Evolutionary conservation across 2,329 filamentous ascomycete genomes (phyloP), one percentile per base, ranked within the genome.

Genomic region (Cyclaneusma minus): DNA sequence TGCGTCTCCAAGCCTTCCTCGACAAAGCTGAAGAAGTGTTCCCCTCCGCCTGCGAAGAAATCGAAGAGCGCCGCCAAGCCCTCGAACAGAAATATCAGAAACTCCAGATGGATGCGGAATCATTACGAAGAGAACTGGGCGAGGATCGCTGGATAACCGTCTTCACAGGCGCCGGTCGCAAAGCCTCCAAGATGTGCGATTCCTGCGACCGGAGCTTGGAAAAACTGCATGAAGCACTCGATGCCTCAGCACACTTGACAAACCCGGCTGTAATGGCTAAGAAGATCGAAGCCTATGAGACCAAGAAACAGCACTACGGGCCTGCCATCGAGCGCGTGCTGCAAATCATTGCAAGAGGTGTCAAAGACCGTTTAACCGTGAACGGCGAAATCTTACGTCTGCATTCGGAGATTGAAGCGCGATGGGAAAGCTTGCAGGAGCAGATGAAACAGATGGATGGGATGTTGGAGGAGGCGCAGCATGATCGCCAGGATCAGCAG

Each of bases 101-200:
- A 47, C 66, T 98, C 3, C 81, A 94, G 49, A 72, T 73, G 34
- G 89, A 98, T 47, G 85, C 87, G 7, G 85, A 95, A 44, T 79
- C 80, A 2, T 53, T 98, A 24, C 68, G 85, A 35, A 79, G 84
- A 47, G 89, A 98, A 48, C 60, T 98, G 4, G 84, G 84, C 15
- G 89, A 98, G 48, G 89, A 98, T 45, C 75, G 84, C 30, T 98
- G 89, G 89, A 75, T 98, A 22, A 65, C 91, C 28, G 85, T 95
- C 18, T 98, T 98, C 56, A 72, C 87, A 30, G 87, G 89, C 37
- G 89, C 89, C 10, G 85, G 84, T 9, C 68, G 78, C 30, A 84
- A 94, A 51, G 87, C 89, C 4, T 72, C 89, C 39, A 93, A 93
- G 56, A 93, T 98, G 84, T 87, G 83, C 46, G 83, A 93, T 39